phyloP scores from a whole-genome alignment of 2,329 filamentous ascomycete genomes.

The Elsinoe fawcettii region DNA sequence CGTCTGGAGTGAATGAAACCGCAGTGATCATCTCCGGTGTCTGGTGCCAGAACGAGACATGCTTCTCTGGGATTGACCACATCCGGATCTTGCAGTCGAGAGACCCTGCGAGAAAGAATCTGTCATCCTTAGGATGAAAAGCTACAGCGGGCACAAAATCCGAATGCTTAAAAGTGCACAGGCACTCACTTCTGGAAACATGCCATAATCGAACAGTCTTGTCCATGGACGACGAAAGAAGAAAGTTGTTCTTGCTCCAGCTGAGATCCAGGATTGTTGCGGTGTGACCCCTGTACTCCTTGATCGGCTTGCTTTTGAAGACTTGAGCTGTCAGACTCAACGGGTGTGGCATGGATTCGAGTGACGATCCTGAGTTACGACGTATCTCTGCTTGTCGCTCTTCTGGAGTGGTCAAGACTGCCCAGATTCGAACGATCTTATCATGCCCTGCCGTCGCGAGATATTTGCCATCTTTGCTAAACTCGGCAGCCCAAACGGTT shows the following conservation, averaged over 20 bases:
- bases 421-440: constrained; percentile 76
- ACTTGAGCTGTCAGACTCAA: constrained; percentile 70
- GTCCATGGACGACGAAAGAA: constrained; percentile 95
- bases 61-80: constrained; percentile 96
- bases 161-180: constrained; percentile 89
- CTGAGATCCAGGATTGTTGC: constrained; percentile 83
- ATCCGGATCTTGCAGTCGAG: constrained; percentile 79
- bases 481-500: constrained; percentile 87
- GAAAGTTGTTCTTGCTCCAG: constrained; percentile 98
- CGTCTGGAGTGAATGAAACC: constrained; percentile 87
- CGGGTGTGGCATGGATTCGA: constrained; percentile 24
- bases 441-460: constrained; percentile 90
- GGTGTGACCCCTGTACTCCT: constrained; percentile 75
- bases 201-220: constrained; percentile 96
- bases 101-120: constrained; percentile 92
- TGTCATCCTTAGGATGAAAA: constrained; percentile 90
- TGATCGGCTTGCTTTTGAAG: constrained; percentile 68
- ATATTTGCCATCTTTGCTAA: constrained; percentile 85
- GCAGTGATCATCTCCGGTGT: constrained; percentile 86
- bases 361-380: constrained; percentile 50
- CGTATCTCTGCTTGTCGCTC: constrained; percentile 68
- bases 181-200: constrained; percentile 70
- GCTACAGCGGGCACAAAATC: constrained; percentile 93
- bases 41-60: constrained; percentile 72
- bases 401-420: constrained; percentile 73